Evolutionary conservation across 345 rosid species (phyloP).

Genomic region (Camelina laxa): DNA sequence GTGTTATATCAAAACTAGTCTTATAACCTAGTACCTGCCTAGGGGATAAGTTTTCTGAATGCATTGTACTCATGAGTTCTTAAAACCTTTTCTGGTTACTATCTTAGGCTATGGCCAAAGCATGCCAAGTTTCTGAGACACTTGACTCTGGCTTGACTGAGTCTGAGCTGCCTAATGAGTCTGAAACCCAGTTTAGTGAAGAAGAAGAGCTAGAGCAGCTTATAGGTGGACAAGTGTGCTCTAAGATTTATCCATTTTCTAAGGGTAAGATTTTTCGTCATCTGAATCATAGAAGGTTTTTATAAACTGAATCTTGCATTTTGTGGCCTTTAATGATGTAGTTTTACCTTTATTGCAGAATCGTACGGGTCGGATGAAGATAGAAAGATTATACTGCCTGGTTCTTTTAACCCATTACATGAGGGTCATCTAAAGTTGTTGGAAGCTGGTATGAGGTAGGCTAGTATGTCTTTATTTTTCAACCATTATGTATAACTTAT

Average conservation of each 20-base stretch:
- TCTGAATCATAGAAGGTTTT: slow-evolving; percentile 8
- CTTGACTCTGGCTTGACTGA: slow-evolving; percentile 59
- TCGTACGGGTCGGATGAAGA: slow-evolving; percentile 47
- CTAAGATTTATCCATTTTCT: slow-evolving; percentile 73
- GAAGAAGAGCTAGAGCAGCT: slow-evolving; percentile 80
- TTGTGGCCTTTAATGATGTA: slow-evolving; percentile 31
- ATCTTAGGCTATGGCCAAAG: slow-evolving; percentile 80
- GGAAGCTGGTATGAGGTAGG: slow-evolving; percentile 86
- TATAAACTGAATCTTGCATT: neutral
- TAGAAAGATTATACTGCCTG: slow-evolving; percentile 81
- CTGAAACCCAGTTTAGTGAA: slow-evolving; percentile 60
- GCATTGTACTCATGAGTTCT: slow-evolving; percentile 5
- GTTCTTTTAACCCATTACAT: slow-evolving; percentile 92
- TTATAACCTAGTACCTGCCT: neutral
- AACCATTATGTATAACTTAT: neutral
- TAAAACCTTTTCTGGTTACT: slow-evolving; percentile 25
- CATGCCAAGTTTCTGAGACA: slow-evolving; percentile 63
- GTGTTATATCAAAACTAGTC: slow-evolving; percentile 24
- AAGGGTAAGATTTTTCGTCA: slow-evolving; percentile 55
- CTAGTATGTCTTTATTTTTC: slow-evolving; percentile 12
- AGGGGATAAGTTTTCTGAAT: neutral
- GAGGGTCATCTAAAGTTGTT: slow-evolving; percentile 83
- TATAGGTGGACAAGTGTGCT: slow-evolving; percentile 66
- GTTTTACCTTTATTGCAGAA: slow-evolving; percentile 47
- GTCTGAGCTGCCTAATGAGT: slow-evolving; percentile 61